Base-by-base conservation (phyloP, 768 basidiomycete genomes). In the Trametes punicea region DNA sequence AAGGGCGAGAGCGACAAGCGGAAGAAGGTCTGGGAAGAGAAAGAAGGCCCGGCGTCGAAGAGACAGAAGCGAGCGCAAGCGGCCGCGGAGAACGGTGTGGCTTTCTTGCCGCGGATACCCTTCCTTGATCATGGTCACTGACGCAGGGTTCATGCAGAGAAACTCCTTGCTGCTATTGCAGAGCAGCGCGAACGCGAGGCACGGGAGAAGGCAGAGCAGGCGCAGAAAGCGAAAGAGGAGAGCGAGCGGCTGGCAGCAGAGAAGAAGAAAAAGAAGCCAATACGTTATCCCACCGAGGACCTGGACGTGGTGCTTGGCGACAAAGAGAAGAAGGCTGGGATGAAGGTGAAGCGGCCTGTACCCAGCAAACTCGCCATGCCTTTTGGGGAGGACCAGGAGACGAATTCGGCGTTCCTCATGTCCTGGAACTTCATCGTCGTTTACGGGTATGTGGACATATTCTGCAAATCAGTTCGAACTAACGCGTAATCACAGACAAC, bases 241-340 rank as follows among this genome's bases (percentile, higher is more conserved):
- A 82, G 81, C 11, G 88, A 88, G 48, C 80, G 82, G 40, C 74
- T 86, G 25, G 85, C 84, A 23, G 81, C 84, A 6, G 87, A 90
- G 67, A 88, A 86, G 74, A 88, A 90, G 70, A 92, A 91, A 75
- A 93, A 90, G 75, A 93, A 89, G 64, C 87, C 91, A 1, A 72
- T 95, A 62, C 89, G 93, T 46, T 97, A 96, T 70, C 93, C 93
- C 0, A 93, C 92, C 1, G 93, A 97, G 71, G 93, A 96, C 70
- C 75, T 96, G 41, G 92, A 94, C 67, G 83, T 96, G 57, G 80
- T 80, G 53, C 70, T 93, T 47, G 77, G 83, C 25, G 89, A 92
- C 46, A 90, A 87, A 69, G 92, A 94, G 69, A 90, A 84, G 72
- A 89, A 87, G 65, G 83, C 85, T 3, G 90, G 92, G 6, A 77